Evolutionary conservation across 768 basidiomycete genomes (phyloP).

Genomic region (Lyophyllum atratum): DNA sequence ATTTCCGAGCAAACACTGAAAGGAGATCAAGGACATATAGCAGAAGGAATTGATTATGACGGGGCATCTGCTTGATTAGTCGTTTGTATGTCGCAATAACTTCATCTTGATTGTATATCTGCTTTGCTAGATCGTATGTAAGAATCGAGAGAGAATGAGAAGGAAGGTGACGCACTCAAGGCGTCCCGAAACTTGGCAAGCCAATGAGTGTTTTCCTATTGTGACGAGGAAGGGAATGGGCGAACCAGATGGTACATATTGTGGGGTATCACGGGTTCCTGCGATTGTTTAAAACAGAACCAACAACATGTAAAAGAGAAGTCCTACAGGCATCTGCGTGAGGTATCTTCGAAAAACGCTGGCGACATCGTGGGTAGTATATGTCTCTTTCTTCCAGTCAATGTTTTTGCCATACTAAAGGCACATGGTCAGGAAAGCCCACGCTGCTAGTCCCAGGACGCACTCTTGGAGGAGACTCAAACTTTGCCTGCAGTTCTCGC

Average conservation of each 20-base stretch:
- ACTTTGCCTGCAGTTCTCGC: slow-evolving; percentile 90
- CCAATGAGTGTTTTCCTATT: slow-evolving; percentile 14
- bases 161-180: slow-evolving; percentile 51
- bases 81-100: slow-evolving; percentile 80
- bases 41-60: slow-evolving; percentile 91
- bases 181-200: slow-evolving; percentile 71
- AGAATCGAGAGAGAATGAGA: slow-evolving; percentile 1
- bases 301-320: slow-evolving; percentile 2
- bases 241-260: slow-evolving; percentile 86
- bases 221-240: slow-evolving; percentile 19
- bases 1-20: slow-evolving; percentile 90
- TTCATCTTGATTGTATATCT: slow-evolving; percentile 68
- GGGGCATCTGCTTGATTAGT: slow-evolving; percentile 83
- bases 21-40: slow-evolving; percentile 96
- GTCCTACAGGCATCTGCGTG: slow-evolving; percentile 92
- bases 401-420: slow-evolving; percentile 88
- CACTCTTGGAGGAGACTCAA: slow-evolving; percentile 88
- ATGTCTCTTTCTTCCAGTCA: slow-evolving; percentile 85
- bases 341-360: slow-evolving; percentile 95
- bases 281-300: slow-evolving; percentile 2
- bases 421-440: not conserved
- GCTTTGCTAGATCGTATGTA: slow-evolving; percentile 50
- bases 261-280: slow-evolving; percentile 96
- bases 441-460: slow-evolving; percentile 20
- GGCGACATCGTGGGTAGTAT: slow-evolving; percentile 95